Base-by-base conservation (phyloP, 2,329 filamentous ascomycete species). In the Bipolaris victoriae region DNA sequence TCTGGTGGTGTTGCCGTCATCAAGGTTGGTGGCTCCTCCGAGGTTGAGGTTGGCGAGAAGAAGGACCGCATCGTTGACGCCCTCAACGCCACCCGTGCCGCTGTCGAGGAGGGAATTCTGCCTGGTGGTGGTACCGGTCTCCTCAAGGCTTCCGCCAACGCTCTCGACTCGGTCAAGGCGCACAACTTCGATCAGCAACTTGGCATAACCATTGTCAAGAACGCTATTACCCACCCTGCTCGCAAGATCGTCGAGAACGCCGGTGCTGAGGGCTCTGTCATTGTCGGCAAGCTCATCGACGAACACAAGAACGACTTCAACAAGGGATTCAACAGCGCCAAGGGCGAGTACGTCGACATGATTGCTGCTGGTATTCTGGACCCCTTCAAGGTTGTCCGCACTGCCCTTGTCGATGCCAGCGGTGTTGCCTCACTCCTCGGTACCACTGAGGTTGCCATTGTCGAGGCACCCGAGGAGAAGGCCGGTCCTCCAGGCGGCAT, bases 11-110 rank as follows among this genome's bases (percentile, higher is more conserved):
- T 99, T 72, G 95, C 95, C 71, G 95, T 99, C 81, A 98, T 99
- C 86, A 97, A 96, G 87, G 95, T 99, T 64, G 95, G 95, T 73
- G 95, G 95, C 79, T 87, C 93, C 64, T 98, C 94, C 64, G 95
- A 99, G 83, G 94, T 99, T 66, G 95, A 99, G 86, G 95, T 99
- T 56, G 90, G 93, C 69, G 95, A 99, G 88, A 99, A 99, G 92
- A 99, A 99, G 88, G 95, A 99, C 80, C 92, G 95, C 78, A 97
- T 98, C 73, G 95, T 99, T 62, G 95, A 99, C 81, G 95, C 95
- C 59, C 85, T 99, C 62, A 99, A 99, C 81, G 95, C 95, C 69
- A 99, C 95, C 66, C 94, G 95, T 72, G 95, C 95, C 70, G 95
- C 95, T 73, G 95, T 99, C 67, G 95, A 99, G 87, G 93, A 98